Percentiles rank a stretch among this genome's conserved stretches.
These are phyloP conservation scores for Fusarium neocosmosporiellum DNA, from an alignment of 2,329 filamentous ascomycete species.

Conservation along the genomic window DNA sequence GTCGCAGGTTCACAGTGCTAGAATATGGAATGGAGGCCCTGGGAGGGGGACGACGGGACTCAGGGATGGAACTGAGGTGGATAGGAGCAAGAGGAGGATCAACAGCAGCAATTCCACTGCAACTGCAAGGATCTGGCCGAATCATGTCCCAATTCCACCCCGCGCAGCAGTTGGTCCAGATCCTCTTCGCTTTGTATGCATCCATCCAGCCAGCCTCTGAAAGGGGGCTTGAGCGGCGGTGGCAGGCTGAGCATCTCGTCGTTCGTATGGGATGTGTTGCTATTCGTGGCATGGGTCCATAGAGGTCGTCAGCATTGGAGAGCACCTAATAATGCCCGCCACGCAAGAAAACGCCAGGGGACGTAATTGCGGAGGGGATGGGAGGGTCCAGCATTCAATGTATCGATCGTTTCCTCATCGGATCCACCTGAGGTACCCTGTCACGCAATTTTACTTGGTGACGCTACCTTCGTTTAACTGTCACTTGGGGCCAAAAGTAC, in stretches of 20 bases:
- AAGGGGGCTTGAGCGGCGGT: neutral
- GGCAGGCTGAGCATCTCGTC: conserved; percentile 17
- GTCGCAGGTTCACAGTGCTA: conserved; percentile 30
- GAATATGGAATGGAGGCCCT: neutral
- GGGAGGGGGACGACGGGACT: neutral
- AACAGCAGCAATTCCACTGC: conserved; percentile 20
- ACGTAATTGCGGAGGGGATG: conserved; percentile 5
- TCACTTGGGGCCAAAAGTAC: conserved; percentile 16
- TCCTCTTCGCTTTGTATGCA: neutral
- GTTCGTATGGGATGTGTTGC: conserved; percentile 20
- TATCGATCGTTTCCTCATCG: conserved; percentile 6
- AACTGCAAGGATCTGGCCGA: neutral
- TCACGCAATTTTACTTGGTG: neutral
- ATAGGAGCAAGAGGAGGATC: conserved; percentile 20
- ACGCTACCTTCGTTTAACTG: conserved; percentile 10
- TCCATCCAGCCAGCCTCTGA: neutral
- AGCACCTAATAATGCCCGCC: conserved; percentile 5
- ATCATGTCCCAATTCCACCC: neutral
- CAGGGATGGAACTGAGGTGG: conserved; percentile 8
- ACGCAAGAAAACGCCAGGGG: conserved; percentile 18
- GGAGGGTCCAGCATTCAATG: neutral
- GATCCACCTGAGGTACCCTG: conserved; percentile 12
- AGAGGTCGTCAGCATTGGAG: neutral
- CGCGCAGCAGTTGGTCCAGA: neutral
- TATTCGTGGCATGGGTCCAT: conserved; percentile 26